Conservation (phyloP, 192 early-diverging fungal species). For the Mortierella claussenii region DNA sequence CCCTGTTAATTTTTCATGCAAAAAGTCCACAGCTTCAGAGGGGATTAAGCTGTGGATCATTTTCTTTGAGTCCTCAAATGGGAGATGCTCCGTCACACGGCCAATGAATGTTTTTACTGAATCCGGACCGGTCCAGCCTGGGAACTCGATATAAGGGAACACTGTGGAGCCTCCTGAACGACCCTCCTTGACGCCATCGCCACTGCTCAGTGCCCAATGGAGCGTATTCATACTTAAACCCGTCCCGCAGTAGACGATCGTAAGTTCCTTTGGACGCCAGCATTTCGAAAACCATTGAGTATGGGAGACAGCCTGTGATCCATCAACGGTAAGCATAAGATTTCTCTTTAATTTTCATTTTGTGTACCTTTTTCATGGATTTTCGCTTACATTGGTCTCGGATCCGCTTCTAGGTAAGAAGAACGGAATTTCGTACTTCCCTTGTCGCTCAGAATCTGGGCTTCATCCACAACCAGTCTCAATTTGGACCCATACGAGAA, state of each 20-base stretch:
- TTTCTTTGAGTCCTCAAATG: slow-evolving; percentile 13
- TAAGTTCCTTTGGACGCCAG: slow-evolving; percentile 14
- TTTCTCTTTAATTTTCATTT: no score
- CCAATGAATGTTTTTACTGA: slow-evolving; percentile 12
- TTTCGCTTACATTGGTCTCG: slow-evolving; percentile 25
- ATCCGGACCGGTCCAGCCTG: slow-evolving; percentile 9
- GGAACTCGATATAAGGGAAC: slow-evolving; percentile 12
- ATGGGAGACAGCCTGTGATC: slow-evolving; percentile 14
- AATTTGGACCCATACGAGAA: slow-evolving; percentile 15
- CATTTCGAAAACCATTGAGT: slow-evolving; percentile 9
- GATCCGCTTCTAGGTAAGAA: slow-evolving; percentile 12
- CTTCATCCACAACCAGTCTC: slow-evolving; percentile 23
- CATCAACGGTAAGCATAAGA: no score
- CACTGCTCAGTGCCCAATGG: slow-evolving; percentile 7
- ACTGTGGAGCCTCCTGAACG: neutral
- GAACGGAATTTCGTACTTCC: slow-evolving; percentile 7
- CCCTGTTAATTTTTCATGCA: neutral
- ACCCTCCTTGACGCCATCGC: slow-evolving; percentile 4
- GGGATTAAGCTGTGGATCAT: slow-evolving; percentile 13
- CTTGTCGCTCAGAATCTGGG: slow-evolving; percentile 25
- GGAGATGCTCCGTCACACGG: slow-evolving; percentile 20
- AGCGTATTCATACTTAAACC: slow-evolving; percentile 11
- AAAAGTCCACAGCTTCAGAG: slow-evolving; percentile 8
- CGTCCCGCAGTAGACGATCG: slow-evolving; percentile 19
- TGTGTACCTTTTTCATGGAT: no score